phyloP scores from a whole-genome alignment of 202 grass and related monocot genomes.

The Dendrocalamus latiflorus region DNA sequence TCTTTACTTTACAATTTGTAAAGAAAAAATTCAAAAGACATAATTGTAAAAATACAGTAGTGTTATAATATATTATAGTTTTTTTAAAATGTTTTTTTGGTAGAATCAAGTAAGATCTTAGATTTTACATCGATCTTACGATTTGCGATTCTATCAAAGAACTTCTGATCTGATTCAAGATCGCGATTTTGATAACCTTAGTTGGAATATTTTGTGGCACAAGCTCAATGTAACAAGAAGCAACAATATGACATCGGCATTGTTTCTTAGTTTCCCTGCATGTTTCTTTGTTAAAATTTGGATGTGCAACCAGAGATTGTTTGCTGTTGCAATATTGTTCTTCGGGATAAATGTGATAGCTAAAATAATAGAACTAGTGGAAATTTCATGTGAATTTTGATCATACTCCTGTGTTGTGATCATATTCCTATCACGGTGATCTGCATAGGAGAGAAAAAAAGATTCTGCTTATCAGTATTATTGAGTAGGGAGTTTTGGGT shows the following conservation, averaged over 20 bases:
- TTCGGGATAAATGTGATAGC: neutral
- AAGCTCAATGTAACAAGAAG: neutral
- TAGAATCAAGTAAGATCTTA: too few species aligned
- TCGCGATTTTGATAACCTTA: neutral
- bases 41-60: too few species aligned
- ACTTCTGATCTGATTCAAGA: too few species aligned
- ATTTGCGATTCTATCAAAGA: too few species aligned
- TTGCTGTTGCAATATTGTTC: neutral
- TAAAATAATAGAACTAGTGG: neutral
- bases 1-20: too few species aligned
- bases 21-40: too few species aligned
- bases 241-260: neutral
- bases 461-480: neutral
- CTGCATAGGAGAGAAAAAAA: neutral
- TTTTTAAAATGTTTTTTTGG: too few species aligned
- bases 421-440: neutral
- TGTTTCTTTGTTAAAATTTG: neutral
- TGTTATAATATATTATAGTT: too few species aligned
- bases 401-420: neutral
- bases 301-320: neutral
- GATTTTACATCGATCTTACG: too few species aligned
- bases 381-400: neutral
- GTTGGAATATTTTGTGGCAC: neutral
- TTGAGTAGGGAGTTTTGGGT: neutral
- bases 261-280: neutral